Percentiles rank a stretch among this genome's conserved stretches.
phyloP scores from a whole-genome alignment of 345 rosid genomes.

The Bruguiera gymnorhiza region DNA sequence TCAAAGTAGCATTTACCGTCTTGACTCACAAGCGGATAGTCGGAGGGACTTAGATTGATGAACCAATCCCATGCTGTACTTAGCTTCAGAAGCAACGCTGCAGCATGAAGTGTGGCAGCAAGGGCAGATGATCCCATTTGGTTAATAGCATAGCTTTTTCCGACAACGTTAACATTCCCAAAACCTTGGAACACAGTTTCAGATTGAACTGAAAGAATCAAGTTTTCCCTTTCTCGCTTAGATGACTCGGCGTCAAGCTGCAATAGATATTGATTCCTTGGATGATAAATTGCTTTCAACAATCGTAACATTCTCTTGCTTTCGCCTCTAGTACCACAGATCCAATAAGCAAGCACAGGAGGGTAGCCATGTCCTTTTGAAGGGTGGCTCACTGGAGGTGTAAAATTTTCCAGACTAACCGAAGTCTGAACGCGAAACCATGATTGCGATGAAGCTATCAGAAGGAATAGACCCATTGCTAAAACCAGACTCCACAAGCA shows the following conservation, averaged over 20 bases:
- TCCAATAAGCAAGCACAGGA: slow-evolving; percentile 40
- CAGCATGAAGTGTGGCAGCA: slow-evolving; percentile 37
- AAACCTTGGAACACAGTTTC: slow-evolving; percentile 17
- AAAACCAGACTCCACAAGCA: slow-evolving; percentile 15
- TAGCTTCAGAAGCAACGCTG: slow-evolving; percentile 38
- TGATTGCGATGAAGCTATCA: slow-evolving; percentile 9
- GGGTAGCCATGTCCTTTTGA: slow-evolving; percentile 25
- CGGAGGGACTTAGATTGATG: slow-evolving; percentile 30
- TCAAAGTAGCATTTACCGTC: slow-evolving; percentile 21
- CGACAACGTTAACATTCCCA: slow-evolving; percentile 40
- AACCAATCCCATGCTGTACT: slow-evolving; percentile 39
- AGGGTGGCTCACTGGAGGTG: slow-evolving; percentile 1
- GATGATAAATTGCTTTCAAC: slow-evolving; percentile 38
- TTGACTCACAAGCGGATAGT: slow-evolving; percentile 39
- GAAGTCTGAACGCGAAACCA: slow-evolving; percentile 1
- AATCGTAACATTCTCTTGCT: slow-evolving; percentile 32
- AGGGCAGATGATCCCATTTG: slow-evolving; percentile 34
- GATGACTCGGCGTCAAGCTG: slow-evolving; percentile 31
- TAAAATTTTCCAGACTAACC: not conserved
- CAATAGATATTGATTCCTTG: slow-evolving; percentile 36
- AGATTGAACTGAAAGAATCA: slow-evolving; percentile 23
- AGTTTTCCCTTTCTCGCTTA: slow-evolving; percentile 18
- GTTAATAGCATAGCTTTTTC: slow-evolving; percentile 26
- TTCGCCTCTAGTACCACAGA: slow-evolving; percentile 34
- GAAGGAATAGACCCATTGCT: slow-evolving; percentile 5